Percentiles rank a stretch among this genome's conserved stretches.
Evolutionary conservation across 305 asterid species (phyloP).

Genomic region (Solanum hybrid): DNA sequence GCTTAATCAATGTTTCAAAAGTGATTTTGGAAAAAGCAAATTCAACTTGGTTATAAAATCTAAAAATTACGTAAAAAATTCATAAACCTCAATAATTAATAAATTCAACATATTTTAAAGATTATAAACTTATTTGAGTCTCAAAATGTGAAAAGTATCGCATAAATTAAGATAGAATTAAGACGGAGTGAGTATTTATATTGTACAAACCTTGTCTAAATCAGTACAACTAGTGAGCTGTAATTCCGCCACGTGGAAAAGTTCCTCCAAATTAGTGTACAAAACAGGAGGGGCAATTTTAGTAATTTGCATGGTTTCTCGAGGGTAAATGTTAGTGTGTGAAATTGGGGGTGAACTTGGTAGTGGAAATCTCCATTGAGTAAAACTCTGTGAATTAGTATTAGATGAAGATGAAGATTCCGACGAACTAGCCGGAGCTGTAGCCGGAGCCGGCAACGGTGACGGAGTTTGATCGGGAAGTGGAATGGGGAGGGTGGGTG

Average conservation of each 20-base stretch:
- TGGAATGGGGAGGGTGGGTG: slow-evolving; percentile 42
- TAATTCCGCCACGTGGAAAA: slow-evolving; percentile 45
- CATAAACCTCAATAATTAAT: not conserved
- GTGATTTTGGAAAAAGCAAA: not conserved
- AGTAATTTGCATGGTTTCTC: not conserved
- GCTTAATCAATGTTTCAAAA: not conserved
- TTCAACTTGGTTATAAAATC: too few species aligned
- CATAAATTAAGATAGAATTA: too few species aligned
- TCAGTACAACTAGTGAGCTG: slow-evolving; percentile 38
- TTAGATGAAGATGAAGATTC: slow-evolving; percentile 64
- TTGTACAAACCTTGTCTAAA: slow-evolving; percentile 17
- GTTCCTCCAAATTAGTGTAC: slow-evolving; percentile 33
- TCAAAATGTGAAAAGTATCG: fast-evolving
- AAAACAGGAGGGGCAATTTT: slow-evolving; percentile 13
- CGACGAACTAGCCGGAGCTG: slow-evolving; percentile 17
- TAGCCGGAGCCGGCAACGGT: not conserved
- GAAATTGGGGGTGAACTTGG: slow-evolving; percentile 36
- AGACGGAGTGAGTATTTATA: not conserved
- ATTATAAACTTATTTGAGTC: not conserved
- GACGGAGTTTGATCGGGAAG: slow-evolving; percentile 12
- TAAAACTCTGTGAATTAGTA: slow-evolving; percentile 71
- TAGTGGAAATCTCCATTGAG: slow-evolving; percentile 66
- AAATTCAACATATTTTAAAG: too few species aligned
- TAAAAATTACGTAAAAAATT: too few species aligned
- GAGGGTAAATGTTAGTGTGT: slow-evolving; percentile 12